Conservation (phyloP, 2,329 filamentous ascomycete species). For the Sordariomycetes sp. region DNA sequence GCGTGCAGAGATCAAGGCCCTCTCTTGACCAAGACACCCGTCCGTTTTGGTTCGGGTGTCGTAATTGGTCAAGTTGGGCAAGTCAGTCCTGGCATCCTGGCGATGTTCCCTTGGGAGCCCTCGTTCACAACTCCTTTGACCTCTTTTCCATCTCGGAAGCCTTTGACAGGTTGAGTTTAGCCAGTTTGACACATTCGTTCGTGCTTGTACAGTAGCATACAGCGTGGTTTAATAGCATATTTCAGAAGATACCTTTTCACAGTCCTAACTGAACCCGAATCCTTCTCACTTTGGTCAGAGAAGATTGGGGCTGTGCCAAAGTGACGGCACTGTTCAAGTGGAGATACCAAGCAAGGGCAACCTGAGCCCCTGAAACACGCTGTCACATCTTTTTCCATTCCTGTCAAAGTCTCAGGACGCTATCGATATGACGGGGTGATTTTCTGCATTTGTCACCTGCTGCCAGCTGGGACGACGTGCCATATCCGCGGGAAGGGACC, state of each 20-base stretch:
- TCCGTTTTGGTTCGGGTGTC: constrained; percentile 35
- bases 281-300: no score
- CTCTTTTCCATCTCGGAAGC: background rate
- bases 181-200: constrained; percentile 4
- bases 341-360: no score
- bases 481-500: no score
- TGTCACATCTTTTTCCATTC: no score
- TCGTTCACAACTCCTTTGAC: background rate
- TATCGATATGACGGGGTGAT: no score
- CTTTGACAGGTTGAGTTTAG: background rate
- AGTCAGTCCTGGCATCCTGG: constrained; percentile 1
- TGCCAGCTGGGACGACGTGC: no score
- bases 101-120: background rate
- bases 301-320: no score
- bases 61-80: constrained; percentile 1
- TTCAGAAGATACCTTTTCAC: background rate
- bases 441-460: no score
- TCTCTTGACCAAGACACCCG: constrained; percentile 23
- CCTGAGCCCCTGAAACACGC: no score
- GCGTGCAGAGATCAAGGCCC: constrained; percentile 68
- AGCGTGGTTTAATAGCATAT: background rate
- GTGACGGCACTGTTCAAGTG: no score
- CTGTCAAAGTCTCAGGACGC: no score
- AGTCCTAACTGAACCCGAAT: no score
- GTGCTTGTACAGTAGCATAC: background rate